A percentile compares a stretch with the other conserved stretches of the same genome.
Conservation (phyloP, 2,329 filamentous ascomycete genomes). For the Aschersonia sp. region DNA sequence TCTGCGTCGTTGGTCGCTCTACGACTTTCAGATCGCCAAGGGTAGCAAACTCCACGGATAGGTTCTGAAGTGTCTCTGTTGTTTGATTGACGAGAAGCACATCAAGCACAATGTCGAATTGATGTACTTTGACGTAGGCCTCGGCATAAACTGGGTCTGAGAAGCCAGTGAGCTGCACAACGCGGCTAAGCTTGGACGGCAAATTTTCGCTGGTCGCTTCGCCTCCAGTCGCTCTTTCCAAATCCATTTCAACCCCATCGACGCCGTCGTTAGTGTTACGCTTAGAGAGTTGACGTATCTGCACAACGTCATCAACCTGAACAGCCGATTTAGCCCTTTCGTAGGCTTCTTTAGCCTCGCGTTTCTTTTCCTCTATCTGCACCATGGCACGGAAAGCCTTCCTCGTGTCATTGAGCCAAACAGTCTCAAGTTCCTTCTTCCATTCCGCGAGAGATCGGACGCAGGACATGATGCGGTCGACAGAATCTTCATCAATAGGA, state of each 20-base stretch:
- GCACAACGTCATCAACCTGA: conserved; percentile 89
- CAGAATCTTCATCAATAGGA: conserved; percentile 91
- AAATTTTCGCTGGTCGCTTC: conserved; percentile 74
- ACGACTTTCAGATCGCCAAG: conserved; percentile 96
- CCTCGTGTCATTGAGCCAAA: conserved; percentile 87
- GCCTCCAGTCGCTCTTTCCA: conserved; percentile 88
- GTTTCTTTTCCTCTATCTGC: conserved; percentile 92
- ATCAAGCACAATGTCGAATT: conserved; percentile 96
- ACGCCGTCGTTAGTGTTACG: conserved; percentile 71
- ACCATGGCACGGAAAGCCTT: conserved; percentile 97
- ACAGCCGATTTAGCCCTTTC: conserved; percentile 90
- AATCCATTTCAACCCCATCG: conserved; percentile 77
- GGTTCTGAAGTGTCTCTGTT: conserved; percentile 86
- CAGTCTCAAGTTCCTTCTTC: conserved; percentile 79
- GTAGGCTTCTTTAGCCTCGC: conserved; percentile 81
- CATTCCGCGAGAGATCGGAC: conserved; percentile 82
- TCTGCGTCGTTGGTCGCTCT: conserved; percentile 90
- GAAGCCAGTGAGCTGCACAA: conserved; percentile 95
- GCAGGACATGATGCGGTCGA: conserved; percentile 98
- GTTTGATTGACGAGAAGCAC: conserved; percentile 97
- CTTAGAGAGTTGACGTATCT: conserved; percentile 84
- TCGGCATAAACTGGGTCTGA: conserved; percentile 98
- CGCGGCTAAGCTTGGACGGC: conserved; percentile 84
- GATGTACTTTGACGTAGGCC: conserved; percentile 95
- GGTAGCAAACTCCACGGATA: conserved; percentile 97